A percentile compares a stretch with the other conserved stretches of the same genome.
Evolutionary conservation across 179 eudicot genomes (phyloP).

Genomic region (Dionaea muscipula): DNA sequence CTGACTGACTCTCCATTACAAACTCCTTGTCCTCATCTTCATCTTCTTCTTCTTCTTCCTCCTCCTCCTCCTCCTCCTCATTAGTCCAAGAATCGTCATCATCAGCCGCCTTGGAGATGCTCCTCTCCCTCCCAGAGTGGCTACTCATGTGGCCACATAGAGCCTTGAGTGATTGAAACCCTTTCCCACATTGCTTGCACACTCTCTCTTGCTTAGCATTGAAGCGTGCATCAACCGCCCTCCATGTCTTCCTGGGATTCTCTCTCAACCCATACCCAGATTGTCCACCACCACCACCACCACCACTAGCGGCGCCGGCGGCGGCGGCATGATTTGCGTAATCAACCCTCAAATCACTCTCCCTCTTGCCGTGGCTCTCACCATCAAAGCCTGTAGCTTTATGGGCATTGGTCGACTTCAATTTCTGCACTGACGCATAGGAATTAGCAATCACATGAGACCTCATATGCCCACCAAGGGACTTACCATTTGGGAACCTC

Average conservation of each 20-base stretch:
- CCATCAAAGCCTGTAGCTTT: slow-evolving; percentile 9
- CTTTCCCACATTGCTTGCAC: slow-evolving; percentile 79
- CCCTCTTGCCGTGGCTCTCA: slow-evolving; percentile 4
- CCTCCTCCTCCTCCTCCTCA: slow-evolving; percentile 1
- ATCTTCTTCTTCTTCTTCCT: not conserved
- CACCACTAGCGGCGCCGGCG: too few species aligned
- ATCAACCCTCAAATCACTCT: not conserved
- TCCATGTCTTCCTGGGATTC: slow-evolving; percentile 79
- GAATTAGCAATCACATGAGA: slow-evolving; percentile 29
- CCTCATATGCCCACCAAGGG: slow-evolving; percentile 44
- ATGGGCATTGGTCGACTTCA: not conserved
- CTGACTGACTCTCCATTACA: slow-evolving; percentile 20
- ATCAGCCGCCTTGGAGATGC: slow-evolving; percentile 6
- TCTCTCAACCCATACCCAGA: slow-evolving; percentile 50
- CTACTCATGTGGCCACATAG: slow-evolving; percentile 91
- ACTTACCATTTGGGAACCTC: slow-evolving; percentile 38
- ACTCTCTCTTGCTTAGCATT: slow-evolving; percentile 17
- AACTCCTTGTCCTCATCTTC: slow-evolving; percentile 1
- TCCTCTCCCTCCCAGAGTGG: slow-evolving; percentile 47
- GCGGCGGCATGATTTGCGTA: too few species aligned
- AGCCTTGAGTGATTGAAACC: slow-evolving; percentile 72
- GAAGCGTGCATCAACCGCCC: slow-evolving; percentile 20
- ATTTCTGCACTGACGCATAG: not conserved
- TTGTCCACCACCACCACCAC: slow-evolving; percentile 6
- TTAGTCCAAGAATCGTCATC: not conserved